Evolutionary conservation across 2,329 filamentous ascomycete species (phyloP), one percentile per base, ranked within the genome.

Genomic region (Alternaria infectoria): DNA sequence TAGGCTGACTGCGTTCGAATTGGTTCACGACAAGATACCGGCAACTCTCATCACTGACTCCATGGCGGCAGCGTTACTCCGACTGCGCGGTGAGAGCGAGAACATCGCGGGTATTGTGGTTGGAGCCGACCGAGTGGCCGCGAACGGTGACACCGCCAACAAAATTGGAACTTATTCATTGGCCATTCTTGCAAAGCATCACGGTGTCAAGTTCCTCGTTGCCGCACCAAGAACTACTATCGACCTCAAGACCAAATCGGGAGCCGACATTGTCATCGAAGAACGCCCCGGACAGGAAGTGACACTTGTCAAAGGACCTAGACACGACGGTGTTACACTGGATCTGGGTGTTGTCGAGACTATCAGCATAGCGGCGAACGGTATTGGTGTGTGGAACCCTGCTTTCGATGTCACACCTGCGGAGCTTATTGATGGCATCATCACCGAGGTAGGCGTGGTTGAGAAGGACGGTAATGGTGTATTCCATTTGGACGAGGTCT

Each of bases 141-240:
- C 93, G 54, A 99, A 99, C 74, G 96, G 96, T 28, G 96, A 99
- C 81, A 98, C 96, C 0, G 96, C 96, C 59, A 99, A 99, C 84
- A 99, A 99, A 84, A 96, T 99, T 65, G 96, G 96, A 55, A 99
- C 96, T 0, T 98, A 99, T 79, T 87, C 90, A 58, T 86, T 99
- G 5, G 93, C 96, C 4, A 93, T 98, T n/a, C 86, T 97, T 28
- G 96, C 96, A 21, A 90, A 87, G 69, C 85, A 94, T 74, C 96
- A 99, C 74, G 92, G 92, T 17, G 87, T 98, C 74, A 97, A 95
- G 80, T 99, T 99, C 77, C 86, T 99, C 10, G 94, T 99, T 28
- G 96, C 96, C 0, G 96, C 96, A 1, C 96, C 96, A 0, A 92
- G 94, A 7, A 99, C 96, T 2, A 97, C 93, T 60, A 96, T 99